Evolutionary conservation across 163 green algal species (phyloP).

Genomic region (Chlamydomonas reinhardtii): DNA sequence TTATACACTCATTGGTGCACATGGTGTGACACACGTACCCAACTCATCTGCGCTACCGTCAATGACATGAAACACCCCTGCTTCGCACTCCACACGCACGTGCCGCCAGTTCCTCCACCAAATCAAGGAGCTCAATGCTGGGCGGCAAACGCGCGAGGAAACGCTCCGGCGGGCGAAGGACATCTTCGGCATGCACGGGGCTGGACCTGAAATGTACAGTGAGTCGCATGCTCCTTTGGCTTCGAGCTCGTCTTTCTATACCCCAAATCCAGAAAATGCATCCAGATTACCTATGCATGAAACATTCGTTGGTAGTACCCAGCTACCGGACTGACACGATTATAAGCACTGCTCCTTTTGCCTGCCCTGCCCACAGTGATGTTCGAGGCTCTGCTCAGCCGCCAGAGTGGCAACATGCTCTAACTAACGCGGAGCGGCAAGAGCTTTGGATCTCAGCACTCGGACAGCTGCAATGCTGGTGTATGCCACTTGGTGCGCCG

Average conservation of each 20-base stretch:
- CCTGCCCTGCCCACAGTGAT: neutral
- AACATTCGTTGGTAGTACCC: no score
- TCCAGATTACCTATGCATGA: no score
- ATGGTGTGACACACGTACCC: neutral
- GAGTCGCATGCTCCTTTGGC: neutral
- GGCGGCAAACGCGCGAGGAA: constrained; percentile 76
- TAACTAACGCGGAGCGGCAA: neutral
- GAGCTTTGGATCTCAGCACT: no score
- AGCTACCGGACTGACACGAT: no score
- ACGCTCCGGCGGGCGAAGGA: constrained; percentile 74
- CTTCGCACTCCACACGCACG: no score
- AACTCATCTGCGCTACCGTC: no score
- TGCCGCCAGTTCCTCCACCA: constrained; percentile 73
- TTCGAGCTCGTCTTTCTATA: no score
- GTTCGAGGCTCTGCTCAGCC: constrained; percentile 43
- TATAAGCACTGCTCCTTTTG: neutral
- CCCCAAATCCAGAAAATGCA: no score
- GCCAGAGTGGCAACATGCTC: constrained; percentile 38
- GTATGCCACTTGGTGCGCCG: no score
- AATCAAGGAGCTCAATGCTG: constrained; percentile 91
- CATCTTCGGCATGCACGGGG: constrained; percentile 76
- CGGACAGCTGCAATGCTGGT: no score
- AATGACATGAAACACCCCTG: no score
- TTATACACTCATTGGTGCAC: neutral
- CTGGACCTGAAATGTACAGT: constrained; percentile 70